phyloP scores from a whole-genome alignment of 257 asterid species.

The Nicotiana attenuata region DNA sequence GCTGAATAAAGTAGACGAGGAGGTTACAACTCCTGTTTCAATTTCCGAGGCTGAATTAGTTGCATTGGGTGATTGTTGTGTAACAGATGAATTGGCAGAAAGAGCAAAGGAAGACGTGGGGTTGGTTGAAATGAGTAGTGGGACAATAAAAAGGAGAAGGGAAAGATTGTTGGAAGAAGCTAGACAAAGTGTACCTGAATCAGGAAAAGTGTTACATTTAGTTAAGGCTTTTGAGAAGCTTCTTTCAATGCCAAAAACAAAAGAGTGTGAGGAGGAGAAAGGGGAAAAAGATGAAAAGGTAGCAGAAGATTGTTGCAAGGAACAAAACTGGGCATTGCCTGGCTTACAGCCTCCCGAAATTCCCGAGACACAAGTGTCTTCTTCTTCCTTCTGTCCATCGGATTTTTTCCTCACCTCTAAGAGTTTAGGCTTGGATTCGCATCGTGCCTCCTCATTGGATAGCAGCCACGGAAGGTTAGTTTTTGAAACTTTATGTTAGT shows the following conservation, averaged over 20 bases:
- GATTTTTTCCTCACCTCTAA: conserved; percentile 62
- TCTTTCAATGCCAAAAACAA: conserved; percentile 30
- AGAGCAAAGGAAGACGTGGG: conserved; percentile 8
- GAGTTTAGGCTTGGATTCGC: conserved; percentile 62
- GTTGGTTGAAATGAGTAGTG: conserved; percentile 25
- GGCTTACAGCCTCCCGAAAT: conserved; percentile 40
- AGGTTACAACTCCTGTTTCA: neutral
- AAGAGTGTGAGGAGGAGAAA: conserved; percentile 17
- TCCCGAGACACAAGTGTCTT: conserved; percentile 39
- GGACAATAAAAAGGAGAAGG: conserved; percentile 45
- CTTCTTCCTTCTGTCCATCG: conserved; percentile 68
- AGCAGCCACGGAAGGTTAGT: conserved; percentile 67
- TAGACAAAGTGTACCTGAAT: conserved; percentile 41
- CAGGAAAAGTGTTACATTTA: conserved; percentile 73
- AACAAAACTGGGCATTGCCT: conserved; percentile 46
- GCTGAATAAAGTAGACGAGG: neutral
- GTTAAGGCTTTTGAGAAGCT: conserved; percentile 81
- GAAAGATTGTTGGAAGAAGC: conserved; percentile 58
- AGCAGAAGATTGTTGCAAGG: conserved; percentile 29
- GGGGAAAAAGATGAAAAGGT: conserved; percentile 44
- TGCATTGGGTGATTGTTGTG: conserved; percentile 22
- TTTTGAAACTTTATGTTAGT: neutral
- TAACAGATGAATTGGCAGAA: conserved; percentile 13
- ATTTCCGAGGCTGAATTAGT: neutral
- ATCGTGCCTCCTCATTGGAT: conserved; percentile 40